Percentiles rank a stretch among this genome's conserved stretches.
Conservation (phyloP, 371 early-diverging fungal species). For the Sporodiniella umbellata region DNA sequence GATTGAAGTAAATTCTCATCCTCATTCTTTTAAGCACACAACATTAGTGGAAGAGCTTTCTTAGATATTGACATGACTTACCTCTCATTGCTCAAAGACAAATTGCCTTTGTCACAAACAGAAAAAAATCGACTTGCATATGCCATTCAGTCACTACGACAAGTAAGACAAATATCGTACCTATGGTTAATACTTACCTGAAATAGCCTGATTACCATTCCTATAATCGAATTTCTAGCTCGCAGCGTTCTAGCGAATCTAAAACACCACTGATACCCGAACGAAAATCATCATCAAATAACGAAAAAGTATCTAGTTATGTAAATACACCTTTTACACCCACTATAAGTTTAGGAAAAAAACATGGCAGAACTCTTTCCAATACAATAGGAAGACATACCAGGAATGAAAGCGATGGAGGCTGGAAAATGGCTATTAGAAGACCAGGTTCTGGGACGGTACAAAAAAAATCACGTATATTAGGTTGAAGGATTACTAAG, state of each 20-base stretch:
- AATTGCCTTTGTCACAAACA: constrained; percentile 18
- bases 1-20: neutral
- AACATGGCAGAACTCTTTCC: neutral
- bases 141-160: constrained; percentile 22
- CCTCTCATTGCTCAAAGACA: constrained; percentile 12
- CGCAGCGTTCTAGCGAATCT: constrained; percentile 3
- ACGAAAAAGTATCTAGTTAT: constrained; percentile 20
- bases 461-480: neutral
- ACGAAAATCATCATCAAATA: constrained; percentile 27
- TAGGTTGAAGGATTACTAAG: neutral
- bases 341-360: neutral
- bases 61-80: constrained; percentile 16
- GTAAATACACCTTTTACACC: constrained; percentile 23
- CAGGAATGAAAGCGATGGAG: constrained; percentile 7
- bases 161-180: constrained; percentile 4
- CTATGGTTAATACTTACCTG: neutral
- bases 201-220: constrained; percentile 9
- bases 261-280: constrained; percentile 23
- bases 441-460: neutral
- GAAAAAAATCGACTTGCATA: constrained; percentile 27
- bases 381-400: constrained; percentile 1
- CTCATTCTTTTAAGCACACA: constrained; percentile 8
- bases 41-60: constrained; percentile 22
- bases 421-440: constrained; percentile 20
- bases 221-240: neutral